phyloP scores from a whole-genome alignment of 202 grass and related monocot genomes.

The Hordeum pubiflorum region DNA sequence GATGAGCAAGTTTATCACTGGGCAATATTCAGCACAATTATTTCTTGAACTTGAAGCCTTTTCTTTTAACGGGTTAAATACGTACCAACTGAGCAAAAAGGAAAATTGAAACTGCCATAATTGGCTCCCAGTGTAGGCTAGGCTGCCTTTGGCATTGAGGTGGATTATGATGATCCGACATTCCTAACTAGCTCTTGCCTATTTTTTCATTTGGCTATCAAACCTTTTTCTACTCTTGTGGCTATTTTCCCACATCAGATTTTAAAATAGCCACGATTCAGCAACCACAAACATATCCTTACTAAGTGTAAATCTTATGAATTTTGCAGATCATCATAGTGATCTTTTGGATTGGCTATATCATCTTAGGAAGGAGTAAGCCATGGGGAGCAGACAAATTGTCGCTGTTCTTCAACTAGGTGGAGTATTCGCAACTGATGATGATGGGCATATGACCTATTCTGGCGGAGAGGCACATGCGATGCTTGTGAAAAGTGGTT shows the following conservation, averaged over 20 bases:
- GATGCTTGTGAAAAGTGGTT: slow-evolving; percentile 53
- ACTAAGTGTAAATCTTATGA: not conserved
- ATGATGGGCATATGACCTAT: slow-evolving; percentile 54
- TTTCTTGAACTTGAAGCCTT: not conserved
- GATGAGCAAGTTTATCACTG: not conserved
- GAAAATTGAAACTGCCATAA: not conserved
- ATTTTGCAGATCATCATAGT: not conserved
- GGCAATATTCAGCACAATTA: not conserved
- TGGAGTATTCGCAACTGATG: slow-evolving; percentile 55
- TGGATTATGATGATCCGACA: not conserved
- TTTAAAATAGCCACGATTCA: not conserved
- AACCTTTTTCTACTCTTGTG: not conserved
- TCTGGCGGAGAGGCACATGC: slow-evolving; percentile 74
- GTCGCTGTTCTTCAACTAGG: slow-evolving; percentile 63
- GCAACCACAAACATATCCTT: not conserved
- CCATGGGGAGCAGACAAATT: slow-evolving; percentile 47
- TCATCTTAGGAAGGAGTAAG: slow-evolving; percentile 12
- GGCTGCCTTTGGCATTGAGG: not conserved
- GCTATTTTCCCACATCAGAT: not conserved
- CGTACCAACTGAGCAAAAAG: not conserved
- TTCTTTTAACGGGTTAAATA: not conserved
- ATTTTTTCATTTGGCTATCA: not conserved
- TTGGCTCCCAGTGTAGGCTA: not conserved
- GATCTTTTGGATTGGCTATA: not conserved
- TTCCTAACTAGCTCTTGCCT: not conserved